Base-by-base conservation (phyloP, 495 filamentous ascomycete genomes). In the Amniculicola lignicola region DNA sequence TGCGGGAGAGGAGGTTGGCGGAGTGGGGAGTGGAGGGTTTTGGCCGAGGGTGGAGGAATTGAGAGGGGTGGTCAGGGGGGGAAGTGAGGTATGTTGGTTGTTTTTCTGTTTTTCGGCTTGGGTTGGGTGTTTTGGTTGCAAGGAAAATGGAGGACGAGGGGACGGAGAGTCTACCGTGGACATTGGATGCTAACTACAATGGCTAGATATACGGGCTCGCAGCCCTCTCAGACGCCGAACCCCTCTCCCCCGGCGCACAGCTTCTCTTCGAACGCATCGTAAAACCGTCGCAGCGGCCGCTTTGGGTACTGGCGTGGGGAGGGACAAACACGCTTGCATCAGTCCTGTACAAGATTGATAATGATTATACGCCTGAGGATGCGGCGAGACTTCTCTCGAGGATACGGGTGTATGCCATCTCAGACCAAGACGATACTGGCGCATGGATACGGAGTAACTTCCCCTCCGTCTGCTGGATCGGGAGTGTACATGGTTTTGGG, bases 401-500 rank as follows among this genome's bases (percentile, higher is more conserved):
- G 43, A 55, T 78, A 0, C 70, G 75, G 27, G 68, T 78, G 22
- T 78, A 78, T 53, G 62, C 77, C 23, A 74, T 77, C 35, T 75
- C 71, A 7, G 75, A 77, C 60, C 77, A 78, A 56, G 77, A 79
- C 52, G 71, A 79, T 50, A 74, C 74, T 0, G 75, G 73, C 0
- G 50, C 68, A 3, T 79, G 77, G 77, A 74, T 78, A 41, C 72
- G 75, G 1, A 51, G 64, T 21, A 64, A 69, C 7, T 78, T 69
- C 57, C 73, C 75, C 0, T 71, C 73, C 28, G 54, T 78, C 21
- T 74, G 75, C 58, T 77, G 75, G 59, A 77, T 78, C 40, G 62
- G 57, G 6, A 74, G 72, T 12, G 58, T 72, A 3, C 74, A 77
- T 51, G 76, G 70, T 25, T 79, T 72, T 71, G 75, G 74, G 51